Percentiles rank a stretch among this genome's conserved stretches.
phyloP scores from a whole-genome alignment of 305 asterid species.

The Andrographis paniculata region DNA sequence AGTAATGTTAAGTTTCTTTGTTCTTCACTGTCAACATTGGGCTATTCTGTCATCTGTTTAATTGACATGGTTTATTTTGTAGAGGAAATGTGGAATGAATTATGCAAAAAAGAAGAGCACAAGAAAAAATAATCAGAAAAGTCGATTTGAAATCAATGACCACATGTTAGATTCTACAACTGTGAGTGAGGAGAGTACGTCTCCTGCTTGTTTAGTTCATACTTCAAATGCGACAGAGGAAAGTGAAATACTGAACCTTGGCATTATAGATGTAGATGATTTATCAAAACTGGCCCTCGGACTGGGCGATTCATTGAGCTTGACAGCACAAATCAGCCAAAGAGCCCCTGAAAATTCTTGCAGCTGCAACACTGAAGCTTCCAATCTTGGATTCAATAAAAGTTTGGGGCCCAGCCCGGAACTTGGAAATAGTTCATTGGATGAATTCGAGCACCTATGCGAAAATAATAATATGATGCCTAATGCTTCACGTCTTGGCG shows the following conservation, averaged over 20 bases:
- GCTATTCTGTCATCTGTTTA: neutral
- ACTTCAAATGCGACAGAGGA: constrained; percentile 24
- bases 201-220: constrained; percentile 23
- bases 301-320: constrained; percentile 26
- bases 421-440: constrained; percentile 10
- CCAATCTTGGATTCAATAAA: constrained; percentile 21
- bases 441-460: constrained; percentile 16
- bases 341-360: constrained; percentile 18
- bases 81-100: constrained; percentile 33
- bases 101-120: constrained; percentile 38
- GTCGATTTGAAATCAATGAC: constrained; percentile 19
- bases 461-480: constrained; percentile 18
- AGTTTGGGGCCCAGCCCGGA: constrained; percentile 16
- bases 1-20: neutral
- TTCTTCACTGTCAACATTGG: neutral
- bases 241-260: constrained; percentile 26
- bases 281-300: constrained; percentile 25
- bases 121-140: constrained; percentile 29
- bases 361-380: constrained; percentile 20
- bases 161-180: constrained; percentile 19
- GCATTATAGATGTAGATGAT: constrained; percentile 18
- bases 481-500: constrained; percentile 15
- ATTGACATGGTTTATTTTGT: constrained; percentile 21
- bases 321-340: constrained; percentile 18
- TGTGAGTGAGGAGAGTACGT: constrained; percentile 25